phyloP scores from a whole-genome alignment of 257 asterid species.

The Nemophila menziesii region DNA sequence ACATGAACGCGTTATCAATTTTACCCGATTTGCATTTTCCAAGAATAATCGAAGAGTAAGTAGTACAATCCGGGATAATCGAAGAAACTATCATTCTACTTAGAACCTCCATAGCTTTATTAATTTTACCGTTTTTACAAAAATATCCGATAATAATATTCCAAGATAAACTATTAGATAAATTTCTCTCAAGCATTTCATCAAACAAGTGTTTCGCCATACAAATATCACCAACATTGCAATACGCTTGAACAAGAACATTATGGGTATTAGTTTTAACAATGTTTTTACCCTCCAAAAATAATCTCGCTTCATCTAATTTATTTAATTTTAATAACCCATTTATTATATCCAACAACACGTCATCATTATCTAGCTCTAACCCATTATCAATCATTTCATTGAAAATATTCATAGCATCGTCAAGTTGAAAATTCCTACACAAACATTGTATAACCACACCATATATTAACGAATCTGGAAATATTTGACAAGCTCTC shows the following conservation, averaged over 20 bases:
- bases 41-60: conserved; percentile 55
- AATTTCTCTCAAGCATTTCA: conserved; percentile 32
- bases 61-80: conserved; percentile 30
- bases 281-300: conserved; percentile 38
- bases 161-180: conserved; percentile 47
- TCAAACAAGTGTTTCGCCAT: conserved; percentile 33
- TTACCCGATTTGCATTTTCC: conserved; percentile 48
- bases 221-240: conserved; percentile 26
- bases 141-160: conserved; percentile 42
- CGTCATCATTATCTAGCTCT: conserved; percentile 27
- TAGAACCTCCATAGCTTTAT: conserved; percentile 45
- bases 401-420: conserved; percentile 39
- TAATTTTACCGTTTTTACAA: conserved; percentile 31
- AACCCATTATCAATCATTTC: conserved; percentile 45
- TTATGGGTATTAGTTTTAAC: conserved; percentile 30
- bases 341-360: conserved; percentile 28
- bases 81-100: conserved; percentile 54
- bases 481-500: conserved; percentile 41
- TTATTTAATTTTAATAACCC: conserved; percentile 42
- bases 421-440: conserved; percentile 40
- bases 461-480: conserved; percentile 31
- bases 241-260: conserved; percentile 44
- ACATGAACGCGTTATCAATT: conserved; percentile 29
- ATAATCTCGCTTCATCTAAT: conserved; percentile 32
- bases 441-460: conserved; percentile 53